Conservation (phyloP, 768 basidiomycete species). For the Boletus barrowsii region DNA sequence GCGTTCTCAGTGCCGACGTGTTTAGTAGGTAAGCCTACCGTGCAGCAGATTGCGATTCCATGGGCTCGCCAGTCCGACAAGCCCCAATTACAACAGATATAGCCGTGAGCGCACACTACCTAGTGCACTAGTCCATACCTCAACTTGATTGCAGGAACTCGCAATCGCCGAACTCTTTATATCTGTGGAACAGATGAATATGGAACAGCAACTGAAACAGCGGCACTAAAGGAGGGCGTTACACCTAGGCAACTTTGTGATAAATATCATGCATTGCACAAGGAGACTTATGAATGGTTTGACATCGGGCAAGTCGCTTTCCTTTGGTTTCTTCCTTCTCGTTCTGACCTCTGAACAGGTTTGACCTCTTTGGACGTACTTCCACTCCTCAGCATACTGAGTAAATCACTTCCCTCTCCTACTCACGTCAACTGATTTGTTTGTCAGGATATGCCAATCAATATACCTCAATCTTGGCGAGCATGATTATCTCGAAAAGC, state of each 20-base stretch:
- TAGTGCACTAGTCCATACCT: not conserved
- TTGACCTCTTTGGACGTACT: slow-evolving; percentile 95
- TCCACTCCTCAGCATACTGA: slow-evolving; percentile 87
- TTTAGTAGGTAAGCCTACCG: slow-evolving; percentile 75
- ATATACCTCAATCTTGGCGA: slow-evolving; percentile 83
- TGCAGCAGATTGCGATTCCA: not conserved
- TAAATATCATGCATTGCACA: slow-evolving; percentile 86
- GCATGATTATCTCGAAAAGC: slow-evolving; percentile 72
- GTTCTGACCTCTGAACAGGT: slow-evolving; percentile 44
- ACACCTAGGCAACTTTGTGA: slow-evolving; percentile 81
- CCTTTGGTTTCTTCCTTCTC: not conserved
- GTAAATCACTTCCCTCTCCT: slow-evolving; percentile 41
- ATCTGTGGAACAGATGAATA: slow-evolving; percentile 99
- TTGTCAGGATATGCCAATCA: slow-evolving; percentile 77
- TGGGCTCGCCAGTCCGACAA: slow-evolving; percentile 3
- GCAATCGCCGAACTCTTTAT: slow-evolving; percentile 88
- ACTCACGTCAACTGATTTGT: not conserved
- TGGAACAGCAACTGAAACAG: slow-evolving; percentile 98
- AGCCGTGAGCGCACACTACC: slow-evolving; percentile 44
- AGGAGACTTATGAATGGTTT: slow-evolving; percentile 96
- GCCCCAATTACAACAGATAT: slow-evolving; percentile 41
- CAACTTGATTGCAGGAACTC: slow-evolving; percentile 42
- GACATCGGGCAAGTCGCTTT: slow-evolving; percentile 71
- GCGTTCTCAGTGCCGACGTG: slow-evolving; percentile 94
- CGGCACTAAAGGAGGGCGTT: slow-evolving; percentile 84